Evolutionary conservation across 371 early-diverging fungal genomes (phyloP).

Genomic region (Funneliformis caledonium): DNA sequence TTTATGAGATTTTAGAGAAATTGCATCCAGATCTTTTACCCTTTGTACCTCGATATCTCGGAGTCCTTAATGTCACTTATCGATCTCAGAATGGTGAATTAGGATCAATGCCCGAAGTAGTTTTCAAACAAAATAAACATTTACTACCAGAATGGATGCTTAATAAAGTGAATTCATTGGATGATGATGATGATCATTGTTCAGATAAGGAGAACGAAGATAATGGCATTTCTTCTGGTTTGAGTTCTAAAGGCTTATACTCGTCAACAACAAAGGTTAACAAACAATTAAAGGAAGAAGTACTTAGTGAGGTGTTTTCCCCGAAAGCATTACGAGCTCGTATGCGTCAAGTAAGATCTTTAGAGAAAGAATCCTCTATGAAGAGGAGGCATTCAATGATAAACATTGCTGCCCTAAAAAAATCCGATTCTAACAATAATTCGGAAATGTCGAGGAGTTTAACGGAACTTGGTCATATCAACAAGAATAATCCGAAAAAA

Average conservation of each 20-base stretch:
- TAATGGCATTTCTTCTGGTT: not conserved
- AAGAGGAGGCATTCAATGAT: slow-evolving; percentile 32
- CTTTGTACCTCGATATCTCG: slow-evolving; percentile 90
- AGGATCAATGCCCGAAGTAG: slow-evolving; percentile 65
- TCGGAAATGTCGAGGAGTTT: slow-evolving; percentile 14
- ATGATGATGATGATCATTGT: not conserved
- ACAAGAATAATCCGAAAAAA: not conserved
- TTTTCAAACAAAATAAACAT: slow-evolving; percentile 81
- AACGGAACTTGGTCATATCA: not conserved
- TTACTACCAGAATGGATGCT: slow-evolving; percentile 71
- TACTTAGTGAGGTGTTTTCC: slow-evolving; percentile 78
- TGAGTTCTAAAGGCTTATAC: slow-evolving; percentile 25
- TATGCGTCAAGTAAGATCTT: slow-evolving; percentile 12
- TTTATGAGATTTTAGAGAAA: slow-evolving; percentile 87
- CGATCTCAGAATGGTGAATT: slow-evolving; percentile 48
- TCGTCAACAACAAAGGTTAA: slow-evolving; percentile 50
- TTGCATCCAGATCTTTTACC: slow-evolving; percentile 79
- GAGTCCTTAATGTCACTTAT: slow-evolving; percentile 92
- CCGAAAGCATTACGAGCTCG: slow-evolving; percentile 68
- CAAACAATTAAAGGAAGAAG: slow-evolving; percentile 67
- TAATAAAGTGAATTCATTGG: slow-evolving; percentile 43
- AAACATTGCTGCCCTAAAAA: not conserved
- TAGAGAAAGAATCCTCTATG: slow-evolving; percentile 14
- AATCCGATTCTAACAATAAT: not conserved
- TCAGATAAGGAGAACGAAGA: slow-evolving; percentile 7